Conservation (phyloP, 176 grass and related monocot genomes). For the Triticum aestivum region IWGSC_CS_RefSeq_v2.1 NC_057806.1:500648549-500649048, state of each 20-base stretch:
- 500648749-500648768: background rate
- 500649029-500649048: conserved; percentile 57
- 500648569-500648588: too few relatives aligned
- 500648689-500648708: too few relatives aligned
- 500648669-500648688: too few relatives aligned
- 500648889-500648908: background rate
- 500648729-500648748: background rate
- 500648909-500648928: background rate
- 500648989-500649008: conserved; percentile 65
- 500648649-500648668: too few relatives aligned
- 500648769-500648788: background rate
- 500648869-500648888: too few relatives aligned
- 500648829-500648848: too few relatives aligned
- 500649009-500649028: conserved; percentile 51
- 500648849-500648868: too few relatives aligned
- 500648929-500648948: background rate
- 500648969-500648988: conserved; percentile 21
- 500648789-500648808: background rate
- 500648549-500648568: too few relatives aligned
- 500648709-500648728: too few relatives aligned
- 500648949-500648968: background rate
- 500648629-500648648: too few relatives aligned
- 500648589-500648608: too few relatives aligned
- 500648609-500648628: too few relatives aligned
- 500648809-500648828: background rate